Base-by-base conservation (phyloP, 2,329 filamentous ascomycete species). In the Trichoderma polysporum region DNA sequence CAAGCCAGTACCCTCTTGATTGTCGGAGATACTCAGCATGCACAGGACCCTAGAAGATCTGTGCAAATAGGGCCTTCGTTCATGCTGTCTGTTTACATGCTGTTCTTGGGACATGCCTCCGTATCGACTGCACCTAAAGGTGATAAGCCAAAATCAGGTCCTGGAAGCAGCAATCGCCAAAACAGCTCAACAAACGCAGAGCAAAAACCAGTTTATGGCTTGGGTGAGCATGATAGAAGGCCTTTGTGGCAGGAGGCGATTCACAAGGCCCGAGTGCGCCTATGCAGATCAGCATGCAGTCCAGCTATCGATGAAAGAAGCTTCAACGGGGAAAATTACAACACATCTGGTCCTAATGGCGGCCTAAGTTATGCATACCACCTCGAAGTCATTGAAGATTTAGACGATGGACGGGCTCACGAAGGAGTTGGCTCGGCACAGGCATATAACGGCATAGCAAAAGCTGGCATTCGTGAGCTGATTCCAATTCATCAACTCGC, bases 221-320 rank as follows among this genome's bases (percentile, higher is more conserved):
- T 78, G 3, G 73, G 73, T 2, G 71, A 74, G 50, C 67, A 71
- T 9, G 91, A 79, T 78, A 89, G 79, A 82, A 86, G 83, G 70
- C 83, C 93, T 0, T 91, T 94, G 0, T 98, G 95, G 95, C 95
- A 98, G 76, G 94, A 99, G 76, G 93, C 97, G 47, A 90, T 97
- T 68, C 94, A 98, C 80, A 99, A 98, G 77, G 92, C 93, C 19
- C 87, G 89, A 45, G 88, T 97, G 13, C 92, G 93, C 67, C 82
- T 99, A 12, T 85, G 91, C 72, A 86, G 94, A 56, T 86, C 91
- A 0, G 72, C 91, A 89, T 22, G 17, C 33, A 57, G 15, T 15
- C 22, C 41, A 7, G 60, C n/a, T 25, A 62, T 50, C 2, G 52
- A 69, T 25, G 45, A 22, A 5, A 13, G 2, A 7, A 9, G 10